Conservation (phyloP, 176 grass and related monocot genomes). For the Eremochloa ophiuroides region DNA sequence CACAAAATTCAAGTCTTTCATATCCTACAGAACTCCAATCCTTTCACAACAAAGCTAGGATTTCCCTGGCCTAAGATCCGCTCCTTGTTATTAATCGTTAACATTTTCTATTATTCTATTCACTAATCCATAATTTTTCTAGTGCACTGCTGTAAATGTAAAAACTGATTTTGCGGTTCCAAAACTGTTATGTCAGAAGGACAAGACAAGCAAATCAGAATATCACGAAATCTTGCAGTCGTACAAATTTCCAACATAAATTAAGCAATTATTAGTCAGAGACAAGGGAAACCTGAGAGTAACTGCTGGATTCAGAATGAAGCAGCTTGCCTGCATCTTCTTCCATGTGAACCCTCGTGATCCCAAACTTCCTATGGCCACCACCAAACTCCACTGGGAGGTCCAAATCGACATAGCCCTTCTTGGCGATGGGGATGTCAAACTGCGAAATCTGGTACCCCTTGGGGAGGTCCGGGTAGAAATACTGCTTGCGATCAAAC, state of each 20-base stretch:
- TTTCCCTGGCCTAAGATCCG: not conserved
- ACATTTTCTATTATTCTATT: not conserved
- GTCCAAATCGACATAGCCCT: constrained; percentile 79
- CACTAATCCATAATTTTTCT: constrained; percentile 11
- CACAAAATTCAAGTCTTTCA: not conserved
- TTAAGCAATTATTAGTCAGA: not conserved
- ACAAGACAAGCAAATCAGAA: not conserved
- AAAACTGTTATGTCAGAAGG: not conserved
- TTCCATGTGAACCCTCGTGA: constrained; percentile 97
- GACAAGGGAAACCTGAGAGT: constrained; percentile 64
- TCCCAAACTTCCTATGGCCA: constrained; percentile 77
- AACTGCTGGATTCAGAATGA: constrained; percentile 74
- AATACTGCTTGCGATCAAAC: constrained; percentile 97
- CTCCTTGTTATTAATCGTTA: not conserved
- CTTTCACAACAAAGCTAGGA: not conserved
- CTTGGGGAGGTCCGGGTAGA: constrained; percentile 96
- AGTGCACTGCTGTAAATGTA: not conserved
- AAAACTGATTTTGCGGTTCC: constrained; percentile 3
- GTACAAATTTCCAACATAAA: not conserved
- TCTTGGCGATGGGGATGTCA: constrained; percentile 77
- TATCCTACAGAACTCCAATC: not conserved
- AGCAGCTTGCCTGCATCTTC: constrained; percentile 96
- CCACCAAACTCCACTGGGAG: constrained; percentile 87
- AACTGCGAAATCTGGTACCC: constrained; percentile 98
- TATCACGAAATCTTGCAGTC: not conserved